Evolutionary conservation across 129 eudicot species (phyloP).

Genomic region (Deinandra increscens): DNA sequence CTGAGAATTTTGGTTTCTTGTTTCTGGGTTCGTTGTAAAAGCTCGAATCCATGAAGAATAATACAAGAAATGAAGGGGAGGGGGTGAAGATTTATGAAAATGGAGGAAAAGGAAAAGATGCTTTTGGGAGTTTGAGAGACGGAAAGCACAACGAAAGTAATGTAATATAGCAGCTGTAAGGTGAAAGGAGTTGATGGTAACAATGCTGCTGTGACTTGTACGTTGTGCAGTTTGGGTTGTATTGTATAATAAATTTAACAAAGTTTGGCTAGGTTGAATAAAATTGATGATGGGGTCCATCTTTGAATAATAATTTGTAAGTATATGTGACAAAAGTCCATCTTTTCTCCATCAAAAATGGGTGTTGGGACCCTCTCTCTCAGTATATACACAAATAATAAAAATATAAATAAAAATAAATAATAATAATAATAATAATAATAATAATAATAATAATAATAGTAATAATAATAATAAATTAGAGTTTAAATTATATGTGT

Average conservation of each 20-base stretch:
- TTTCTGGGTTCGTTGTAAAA: conserved; percentile 14
- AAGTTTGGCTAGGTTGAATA: conserved; percentile 19
- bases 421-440: too few species aligned
- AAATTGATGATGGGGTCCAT: conserved; percentile 34
- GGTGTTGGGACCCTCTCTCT: conserved; percentile 28
- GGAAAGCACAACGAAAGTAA: conserved; percentile 38
- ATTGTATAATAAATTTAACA: neutral
- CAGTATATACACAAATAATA: neutral
- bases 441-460: too few species aligned
- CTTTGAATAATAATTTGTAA: conserved; percentile 42
- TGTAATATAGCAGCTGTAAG: conserved; percentile 35
- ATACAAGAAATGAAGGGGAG: conserved; percentile 19
- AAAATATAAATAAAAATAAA: too few species aligned
- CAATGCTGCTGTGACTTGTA: conserved; percentile 13
- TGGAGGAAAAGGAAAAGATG: conserved; percentile 31
- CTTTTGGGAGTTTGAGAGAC: conserved; percentile 35
- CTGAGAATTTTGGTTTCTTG: conserved; percentile 26
- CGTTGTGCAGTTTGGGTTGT: conserved; percentile 12
- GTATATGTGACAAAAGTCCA: conserved; percentile 41
- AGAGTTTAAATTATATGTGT: too few species aligned
- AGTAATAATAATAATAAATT: too few species aligned
- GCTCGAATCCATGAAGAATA: conserved; percentile 30
- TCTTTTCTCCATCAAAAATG: conserved; percentile 43
- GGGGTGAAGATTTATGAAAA: conserved; percentile 1
- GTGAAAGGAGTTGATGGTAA: conserved; percentile 22